phyloP scores from a whole-genome alignment of 805 yeast genomes.

The Wickerhamiella cacticola region DNA sequence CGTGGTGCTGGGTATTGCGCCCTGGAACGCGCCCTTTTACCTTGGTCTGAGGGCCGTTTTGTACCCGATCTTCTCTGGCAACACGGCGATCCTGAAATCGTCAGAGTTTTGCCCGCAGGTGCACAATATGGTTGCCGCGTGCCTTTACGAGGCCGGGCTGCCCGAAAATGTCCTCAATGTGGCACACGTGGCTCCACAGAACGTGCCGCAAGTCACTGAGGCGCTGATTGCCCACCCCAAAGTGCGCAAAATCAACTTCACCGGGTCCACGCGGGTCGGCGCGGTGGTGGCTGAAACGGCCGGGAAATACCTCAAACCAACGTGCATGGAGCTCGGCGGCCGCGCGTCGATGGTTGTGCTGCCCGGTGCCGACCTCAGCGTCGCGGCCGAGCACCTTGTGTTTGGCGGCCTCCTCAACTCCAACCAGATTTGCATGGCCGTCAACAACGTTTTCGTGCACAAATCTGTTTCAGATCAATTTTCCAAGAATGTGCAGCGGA shows the following conservation, averaged over 20 bases:
- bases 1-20: constrained; percentile 1
- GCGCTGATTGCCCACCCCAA: neutral
- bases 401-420: constrained; percentile 3
- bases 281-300: neutral
- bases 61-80: neutral
- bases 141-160: neutral
- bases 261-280: neutral
- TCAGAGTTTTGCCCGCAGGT: constrained; percentile 1
- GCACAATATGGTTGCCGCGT: neutral
- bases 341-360: neutral
- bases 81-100: neutral
- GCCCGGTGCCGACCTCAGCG: neutral
- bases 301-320: neutral
- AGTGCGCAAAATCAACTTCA: constrained; percentile 2
- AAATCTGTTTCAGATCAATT: neutral
- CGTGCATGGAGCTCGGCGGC: constrained; percentile 3
- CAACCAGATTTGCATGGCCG: constrained; percentile 1
- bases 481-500: neutral
- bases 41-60: neutral
- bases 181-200: neutral
- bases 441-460: neutral
- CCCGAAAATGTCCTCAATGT: neutral
- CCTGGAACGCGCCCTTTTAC: constrained; percentile 2
- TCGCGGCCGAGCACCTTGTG: neutral
- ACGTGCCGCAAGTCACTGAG: neutral